A percentile compares a stretch with the other conserved stretches of the same genome.
These are phyloP conservation scores for Lichtheimia ramosa DNA, from an alignment of 371 early-diverging fungal genomes.

Conservation along the genomic window DNA sequence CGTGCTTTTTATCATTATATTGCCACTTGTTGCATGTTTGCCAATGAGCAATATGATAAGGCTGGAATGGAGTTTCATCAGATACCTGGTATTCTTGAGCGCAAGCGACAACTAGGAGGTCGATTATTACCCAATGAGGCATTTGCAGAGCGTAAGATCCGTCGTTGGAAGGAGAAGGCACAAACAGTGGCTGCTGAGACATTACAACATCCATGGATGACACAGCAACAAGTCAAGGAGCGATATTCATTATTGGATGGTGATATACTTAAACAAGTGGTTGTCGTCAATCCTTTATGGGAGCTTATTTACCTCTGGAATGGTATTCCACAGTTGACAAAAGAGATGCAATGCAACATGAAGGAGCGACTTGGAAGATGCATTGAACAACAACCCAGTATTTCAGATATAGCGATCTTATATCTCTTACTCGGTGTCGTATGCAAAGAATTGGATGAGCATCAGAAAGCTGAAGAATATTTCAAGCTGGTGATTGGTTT, in stretches of 20 bases:
- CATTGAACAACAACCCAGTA: background rate
- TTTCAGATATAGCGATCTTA: constrained; percentile 24
- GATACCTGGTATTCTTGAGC: constrained; percentile 34
- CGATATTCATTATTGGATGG: constrained; percentile 25
- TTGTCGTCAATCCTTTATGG: constrained; percentile 45
- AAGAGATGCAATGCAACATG: constrained; percentile 25
- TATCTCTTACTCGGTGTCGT: constrained; percentile 39
- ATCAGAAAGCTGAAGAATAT: constrained; percentile 27
- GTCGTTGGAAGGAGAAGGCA: constrained; percentile 31
- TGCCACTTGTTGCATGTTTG: constrained; percentile 56
- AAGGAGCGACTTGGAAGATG: constrained; percentile 16
- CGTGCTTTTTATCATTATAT: constrained; percentile 55
- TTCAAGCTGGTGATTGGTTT: constrained; percentile 14
- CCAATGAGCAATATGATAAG: constrained; percentile 50
- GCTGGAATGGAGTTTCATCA: constrained; percentile 45
- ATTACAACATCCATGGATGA: constrained; percentile 9
- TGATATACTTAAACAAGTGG: constrained; percentile 22
- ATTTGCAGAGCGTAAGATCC: constrained; percentile 47
- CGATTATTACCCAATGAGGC: constrained; percentile 44
- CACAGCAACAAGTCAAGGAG: constrained; percentile 13
- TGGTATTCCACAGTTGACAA: constrained; percentile 38
- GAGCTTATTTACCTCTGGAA: constrained; percentile 53
- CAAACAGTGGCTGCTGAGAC: constrained; percentile 9
- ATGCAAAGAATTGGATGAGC: constrained; percentile 36
- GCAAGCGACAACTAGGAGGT: constrained; percentile 33